These are phyloP conservation scores for Nemania bipapillata DNA, from an alignment of 2,329 filamentous ascomycete genomes.

Conservation along the genomic window DNA sequence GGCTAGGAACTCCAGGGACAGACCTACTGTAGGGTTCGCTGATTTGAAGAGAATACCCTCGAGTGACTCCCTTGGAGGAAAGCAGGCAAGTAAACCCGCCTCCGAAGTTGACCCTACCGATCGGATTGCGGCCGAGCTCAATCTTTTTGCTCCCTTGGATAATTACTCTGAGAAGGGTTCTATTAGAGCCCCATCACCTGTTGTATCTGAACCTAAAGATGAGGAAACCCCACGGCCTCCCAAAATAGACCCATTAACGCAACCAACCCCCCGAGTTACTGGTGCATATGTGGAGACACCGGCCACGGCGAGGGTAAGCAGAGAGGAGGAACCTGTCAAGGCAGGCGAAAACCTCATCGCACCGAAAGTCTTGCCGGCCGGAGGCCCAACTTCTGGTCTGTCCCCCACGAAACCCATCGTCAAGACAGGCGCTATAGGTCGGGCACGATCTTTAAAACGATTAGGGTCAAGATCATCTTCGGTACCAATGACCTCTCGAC, in stretches of 20 bases:
- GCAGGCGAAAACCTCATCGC: background rate
- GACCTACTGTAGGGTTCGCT: constrained; percentile 60
- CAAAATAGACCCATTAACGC: constrained; percentile 59
- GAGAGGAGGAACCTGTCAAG: constrained; percentile 32
- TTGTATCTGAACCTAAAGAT: constrained; percentile 50
- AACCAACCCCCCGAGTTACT: constrained; percentile 65
- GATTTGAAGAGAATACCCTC: constrained; percentile 59
- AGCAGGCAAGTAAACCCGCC: constrained; percentile 59
- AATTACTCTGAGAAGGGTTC: constrained; percentile 68
- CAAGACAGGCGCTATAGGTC: constrained; percentile 28
- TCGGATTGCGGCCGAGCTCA: constrained; percentile 67
- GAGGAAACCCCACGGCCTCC: constrained; percentile 62
- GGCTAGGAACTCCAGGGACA: constrained; percentile 48
- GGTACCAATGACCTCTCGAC: constrained; percentile 46
- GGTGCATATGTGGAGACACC: constrained; percentile 70
- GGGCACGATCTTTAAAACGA: constrained; percentile 18
- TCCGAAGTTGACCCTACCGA: constrained; percentile 67
- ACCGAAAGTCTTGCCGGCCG: constrained; percentile 14
- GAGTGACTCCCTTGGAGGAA: constrained; percentile 60
- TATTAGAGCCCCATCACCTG: constrained; percentile 62
- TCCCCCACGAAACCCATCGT: constrained; percentile 25
- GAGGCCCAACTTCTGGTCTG: constrained; percentile 32
- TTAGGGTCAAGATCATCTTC: constrained; percentile 44
- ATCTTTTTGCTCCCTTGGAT: constrained; percentile 65
- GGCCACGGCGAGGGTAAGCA: constrained; percentile 54